Evolutionary conservation across 495 filamentous ascomycete genomes (phyloP), one percentile per base, ranked within the genome.

Genomic region (Beverwykella pulmonaria): DNA sequence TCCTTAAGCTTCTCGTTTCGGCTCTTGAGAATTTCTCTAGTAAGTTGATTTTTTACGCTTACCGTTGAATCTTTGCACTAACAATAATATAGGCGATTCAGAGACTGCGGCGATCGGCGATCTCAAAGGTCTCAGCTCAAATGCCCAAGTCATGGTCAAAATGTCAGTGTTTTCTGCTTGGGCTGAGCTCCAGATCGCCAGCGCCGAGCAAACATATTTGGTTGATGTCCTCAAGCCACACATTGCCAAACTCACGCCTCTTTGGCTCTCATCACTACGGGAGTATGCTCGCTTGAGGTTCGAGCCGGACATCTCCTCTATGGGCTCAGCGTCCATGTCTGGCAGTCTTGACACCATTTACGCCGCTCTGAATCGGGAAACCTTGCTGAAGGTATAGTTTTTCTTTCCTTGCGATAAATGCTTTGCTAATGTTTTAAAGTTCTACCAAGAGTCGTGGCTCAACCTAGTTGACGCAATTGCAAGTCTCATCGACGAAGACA

Each of bases 111-210:
- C 90, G 29, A 97, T 99, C 74, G 94, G 95, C 25, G 94, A 99
- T 65, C 79, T 99, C 20, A 92, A 91, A 76, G 92, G 90, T 1
- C 86, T 98, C 27, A 96, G 95, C 75, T 91, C 95, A 0, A 99
- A 99, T 73, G 94, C 94, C 2, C 90, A 93, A 63, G 92, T 97
- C 27, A 99, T 99, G 94, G 92, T 99, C 44, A 95, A 93, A 74
- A 92, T 97, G 86, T 87, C 95, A 1, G 89, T 98, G 1, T 92
- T 95, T 74, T 93, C 93, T n/a, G 94, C 92, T 8, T 99, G 94
- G 94, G 95, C 94, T n/a, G 91, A 96, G 65, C 84, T 99, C 32
- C 95, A 99, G 75, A 92, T 99, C 47, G 93, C 95, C 1, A 97
- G 94, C 77, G 88, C 87, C 25, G 93, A 98, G 70, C 92, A 98